Percentiles rank a stretch among this genome's conserved stretches.
Evolutionary conservation across 176 grass and related monocot genomes (phyloP).

Genomic region (Phoenix dactylifera): DNA sequence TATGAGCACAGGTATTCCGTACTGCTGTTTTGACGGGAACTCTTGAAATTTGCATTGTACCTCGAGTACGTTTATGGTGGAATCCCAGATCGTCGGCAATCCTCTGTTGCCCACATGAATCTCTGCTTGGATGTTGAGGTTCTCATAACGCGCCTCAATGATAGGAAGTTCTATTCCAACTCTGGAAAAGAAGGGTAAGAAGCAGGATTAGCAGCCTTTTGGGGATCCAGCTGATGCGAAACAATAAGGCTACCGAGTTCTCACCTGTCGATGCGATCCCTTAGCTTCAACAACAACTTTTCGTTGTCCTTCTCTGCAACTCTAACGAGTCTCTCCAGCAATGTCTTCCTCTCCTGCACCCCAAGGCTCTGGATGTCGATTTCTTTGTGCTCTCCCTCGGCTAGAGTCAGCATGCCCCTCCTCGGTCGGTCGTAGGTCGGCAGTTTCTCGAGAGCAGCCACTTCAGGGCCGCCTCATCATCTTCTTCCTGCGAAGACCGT

Average conservation of each 20-base stretch:
- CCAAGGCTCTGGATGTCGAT: conserved; percentile 50
- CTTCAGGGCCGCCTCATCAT: conserved; percentile 83
- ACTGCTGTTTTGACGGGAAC: not conserved
- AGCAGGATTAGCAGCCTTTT: not conserved
- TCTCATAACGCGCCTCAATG: conserved; percentile 79
- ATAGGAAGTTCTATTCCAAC: conserved; percentile 81
- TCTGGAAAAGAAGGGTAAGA: conserved; percentile 12
- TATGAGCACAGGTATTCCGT: too few species aligned
- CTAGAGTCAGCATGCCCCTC: conserved; percentile 36
- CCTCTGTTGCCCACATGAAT: conserved; percentile 73
- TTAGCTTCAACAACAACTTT: conserved; percentile 79
- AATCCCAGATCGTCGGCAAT: conserved; percentile 76
- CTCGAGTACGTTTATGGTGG: conserved; percentile 65
- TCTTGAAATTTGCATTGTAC: conserved; percentile 17
- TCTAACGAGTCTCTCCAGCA: conserved; percentile 56
- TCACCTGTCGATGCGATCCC: conserved; percentile 64
- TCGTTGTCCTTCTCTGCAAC: conserved; percentile 89
- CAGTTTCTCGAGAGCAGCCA: conserved; percentile 85
- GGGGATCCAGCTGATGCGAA: too few species aligned
- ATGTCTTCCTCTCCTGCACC: conserved; percentile 25
- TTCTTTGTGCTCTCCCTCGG: conserved; percentile 35
- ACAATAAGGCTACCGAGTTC: not conserved
- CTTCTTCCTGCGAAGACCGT: conserved; percentile 59
- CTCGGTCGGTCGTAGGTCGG: conserved; percentile 74
- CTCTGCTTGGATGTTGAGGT: conserved; percentile 46